A percentile compares a stretch with the other conserved stretches of the same genome.
These are phyloP conservation scores for Pharus latifolius DNA, from an alignment of 176 grass and related monocot genomes.

Conservation along the genomic window DNA sequence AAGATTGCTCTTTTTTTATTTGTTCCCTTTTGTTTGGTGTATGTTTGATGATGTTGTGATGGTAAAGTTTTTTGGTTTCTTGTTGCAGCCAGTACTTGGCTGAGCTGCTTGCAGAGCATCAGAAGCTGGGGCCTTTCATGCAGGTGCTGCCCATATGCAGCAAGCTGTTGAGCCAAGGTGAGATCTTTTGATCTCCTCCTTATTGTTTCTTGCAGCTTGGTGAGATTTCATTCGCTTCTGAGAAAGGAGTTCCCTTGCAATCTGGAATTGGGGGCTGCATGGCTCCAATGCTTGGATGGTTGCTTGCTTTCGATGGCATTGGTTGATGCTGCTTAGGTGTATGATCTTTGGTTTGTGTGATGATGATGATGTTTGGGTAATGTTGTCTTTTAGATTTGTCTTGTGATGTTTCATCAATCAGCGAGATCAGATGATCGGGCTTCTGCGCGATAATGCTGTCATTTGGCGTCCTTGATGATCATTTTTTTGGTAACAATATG, in stretches of 20 bases:
- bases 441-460: constrained; percentile 14
- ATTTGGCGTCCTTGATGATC: neutral
- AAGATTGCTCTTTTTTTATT: constrained; percentile 27
- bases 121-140: constrained; percentile 96
- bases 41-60: constrained; percentile 8
- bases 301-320: constrained; percentile 18
- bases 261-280: neutral
- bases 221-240: constrained; percentile 4
- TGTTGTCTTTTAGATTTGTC: constrained; percentile 6
- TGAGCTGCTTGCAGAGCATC: constrained; percentile 84
- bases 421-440: neutral
- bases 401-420: neutral
- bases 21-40: neutral
- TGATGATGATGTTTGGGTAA: neutral
- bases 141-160: constrained; percentile 95
- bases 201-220: constrained; percentile 3
- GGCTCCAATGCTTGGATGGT: constrained; percentile 11
- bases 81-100: constrained; percentile 75
- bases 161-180: constrained; percentile 85
- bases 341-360: neutral
- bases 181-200: constrained; percentile 23
- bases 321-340: neutral
- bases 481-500: neutral
- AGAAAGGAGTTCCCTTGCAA: constrained; percentile 6
- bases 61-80: neutral